phyloP scores from a whole-genome alignment of 2,329 filamentous ascomycete genomes.

The Clarireedia paspali region DNA sequence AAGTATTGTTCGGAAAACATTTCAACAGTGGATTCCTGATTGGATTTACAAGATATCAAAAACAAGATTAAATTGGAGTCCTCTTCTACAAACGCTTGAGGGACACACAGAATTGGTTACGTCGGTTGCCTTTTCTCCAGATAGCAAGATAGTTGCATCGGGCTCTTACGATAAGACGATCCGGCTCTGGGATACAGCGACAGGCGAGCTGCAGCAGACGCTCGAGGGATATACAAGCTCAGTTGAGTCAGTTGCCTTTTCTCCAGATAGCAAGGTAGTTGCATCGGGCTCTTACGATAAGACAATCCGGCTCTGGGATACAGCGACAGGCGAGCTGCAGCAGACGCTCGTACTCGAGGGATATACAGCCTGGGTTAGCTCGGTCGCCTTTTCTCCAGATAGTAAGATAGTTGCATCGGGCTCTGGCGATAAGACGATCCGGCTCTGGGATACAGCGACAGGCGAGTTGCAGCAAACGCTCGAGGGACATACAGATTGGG shows the following conservation, averaged over 20 bases:
- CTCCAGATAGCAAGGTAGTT: neutral
- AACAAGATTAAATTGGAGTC: neutral
- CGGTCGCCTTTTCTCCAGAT: neutral
- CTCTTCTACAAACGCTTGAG: neutral
- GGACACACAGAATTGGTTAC: neutral
- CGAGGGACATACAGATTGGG: neutral
- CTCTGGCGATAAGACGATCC: neutral
- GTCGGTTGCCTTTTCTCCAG: neutral
- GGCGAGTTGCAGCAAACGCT: neutral
- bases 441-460: neutral
- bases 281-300: neutral
- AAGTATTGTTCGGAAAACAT: slow-evolving; percentile 22
- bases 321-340: neutral
- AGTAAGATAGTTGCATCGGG: neutral
- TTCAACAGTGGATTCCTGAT: neutral
- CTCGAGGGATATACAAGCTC: neutral
- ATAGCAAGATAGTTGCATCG: neutral
- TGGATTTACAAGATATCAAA: neutral
- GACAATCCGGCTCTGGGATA: neutral
- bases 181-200: neutral
- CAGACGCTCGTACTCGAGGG: neutral
- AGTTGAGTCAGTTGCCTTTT: neutral
- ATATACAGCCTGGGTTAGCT: neutral
- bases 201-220: neutral
- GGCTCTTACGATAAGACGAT: neutral